Base-by-base conservation (phyloP, 208 protist species). In the Naegleria fowleri region DNA sequence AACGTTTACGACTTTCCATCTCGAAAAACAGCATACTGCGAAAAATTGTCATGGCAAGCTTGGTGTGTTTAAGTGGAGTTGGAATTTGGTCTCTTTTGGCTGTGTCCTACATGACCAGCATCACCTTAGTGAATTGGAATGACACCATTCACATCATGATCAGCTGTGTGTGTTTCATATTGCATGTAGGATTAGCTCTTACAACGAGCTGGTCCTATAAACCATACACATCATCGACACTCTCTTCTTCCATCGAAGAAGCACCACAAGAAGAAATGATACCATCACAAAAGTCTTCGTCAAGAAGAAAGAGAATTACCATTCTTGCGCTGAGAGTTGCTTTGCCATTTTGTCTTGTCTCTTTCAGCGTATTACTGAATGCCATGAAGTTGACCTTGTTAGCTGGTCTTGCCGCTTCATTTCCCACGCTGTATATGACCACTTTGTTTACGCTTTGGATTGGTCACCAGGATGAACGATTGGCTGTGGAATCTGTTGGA, bases 401-500 rank as follows among this genome's bases (percentile, higher is more conserved):
- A 0, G 83, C 83, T 38, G 83, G 83, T 5, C 29, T 86, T 33
- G 7, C 25, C 4, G 83, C 39, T 6, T 16, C 16, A 29, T 86
- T 86, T 16, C 83, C 83, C 22, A 48, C 83, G 0, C 29, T 86
- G 5, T 86, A 43, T 16, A 51, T 43, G n/a, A 86, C 83, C 15
- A 86, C 83, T 33, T 48, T 86, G 25, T 48, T 86, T 22, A 51
- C 83, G 4, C 48, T 86, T 5, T 86, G 83, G 83, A 86, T 86
- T 38, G 33, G 39, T n/a, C 0, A 86, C 13, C 38, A 48, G 2
- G 83, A 86, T 16, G 83, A 40, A 22, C 29, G 25, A 36, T 79
- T 79, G 29, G 16, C 15, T 48, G 33, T 48, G 29, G 38, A 40
- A 84, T 84, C 76, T 41, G 83, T 86, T 86, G 83, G 83, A 33